These are phyloP conservation scores for Vitis labrusca DNA, from an alignment of 164 flowering plant species.

Conservation along the genomic window DNA sequence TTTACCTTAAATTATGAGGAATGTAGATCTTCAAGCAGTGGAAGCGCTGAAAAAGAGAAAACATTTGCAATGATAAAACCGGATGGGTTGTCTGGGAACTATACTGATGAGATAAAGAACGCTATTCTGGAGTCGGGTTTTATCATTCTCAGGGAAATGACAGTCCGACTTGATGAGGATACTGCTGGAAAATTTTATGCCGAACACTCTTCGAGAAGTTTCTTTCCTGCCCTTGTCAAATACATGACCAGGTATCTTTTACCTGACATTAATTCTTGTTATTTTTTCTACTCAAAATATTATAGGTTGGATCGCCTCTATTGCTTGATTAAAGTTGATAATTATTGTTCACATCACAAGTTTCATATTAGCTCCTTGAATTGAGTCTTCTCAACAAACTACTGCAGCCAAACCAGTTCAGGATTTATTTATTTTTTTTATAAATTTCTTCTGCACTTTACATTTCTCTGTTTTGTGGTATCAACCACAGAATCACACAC, in stretches of 20 bases:
- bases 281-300: neutral
- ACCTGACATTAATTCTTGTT: neutral
- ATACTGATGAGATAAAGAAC: constrained; percentile 47
- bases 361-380: neutral
- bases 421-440: too few species aligned
- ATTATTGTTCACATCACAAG: neutral
- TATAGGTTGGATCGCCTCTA: neutral
- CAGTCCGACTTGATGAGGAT: constrained; percentile 50
- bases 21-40: constrained; percentile 35
- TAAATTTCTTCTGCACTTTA: too few species aligned
- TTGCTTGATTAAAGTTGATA: neutral
- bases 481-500: too few species aligned
- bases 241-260: constrained; percentile 80
- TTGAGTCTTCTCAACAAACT: neutral
- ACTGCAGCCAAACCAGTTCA: too few species aligned
- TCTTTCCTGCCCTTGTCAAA: constrained; percentile 64
- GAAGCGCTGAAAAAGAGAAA: constrained; percentile 36
- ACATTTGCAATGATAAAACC: constrained; percentile 92
- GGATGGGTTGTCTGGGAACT: constrained; percentile 69
- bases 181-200: constrained; percentile 52
- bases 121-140: constrained; percentile 62
- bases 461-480: too few species aligned
- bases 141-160: constrained; percentile 42
- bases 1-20: neutral
- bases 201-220: constrained; percentile 70